Conservation (phyloP, 2,329 filamentous ascomycete genomes). For the Mycogone perniciosa region DNA sequence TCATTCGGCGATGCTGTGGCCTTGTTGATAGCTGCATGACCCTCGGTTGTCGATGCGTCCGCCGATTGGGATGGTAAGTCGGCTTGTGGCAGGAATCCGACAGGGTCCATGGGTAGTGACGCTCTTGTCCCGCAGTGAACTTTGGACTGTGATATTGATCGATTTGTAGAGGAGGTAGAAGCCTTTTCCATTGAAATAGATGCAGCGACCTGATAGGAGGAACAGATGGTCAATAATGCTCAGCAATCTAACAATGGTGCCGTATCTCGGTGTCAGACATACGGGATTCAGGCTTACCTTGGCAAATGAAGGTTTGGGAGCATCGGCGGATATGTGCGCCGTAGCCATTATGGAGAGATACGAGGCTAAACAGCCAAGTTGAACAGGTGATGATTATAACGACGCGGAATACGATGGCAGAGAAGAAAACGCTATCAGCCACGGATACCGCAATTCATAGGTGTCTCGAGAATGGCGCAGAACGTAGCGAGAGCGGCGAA, state of each 20-base stretch:
- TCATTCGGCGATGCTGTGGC: conserved; percentile 25
- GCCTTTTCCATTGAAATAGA: conserved; percentile 29
- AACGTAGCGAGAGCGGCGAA: conserved; percentile 4
- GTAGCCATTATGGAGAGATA: conserved; percentile 38
- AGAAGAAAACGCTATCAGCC: conserved; percentile 6
- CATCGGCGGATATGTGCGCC: conserved; percentile 39
- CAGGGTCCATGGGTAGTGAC: neutral
- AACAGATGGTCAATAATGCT: conserved; percentile 2
- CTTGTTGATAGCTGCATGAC: conserved; percentile 20
- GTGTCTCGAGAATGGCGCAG: conserved; percentile 3
- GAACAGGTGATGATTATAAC: conserved; percentile 6
- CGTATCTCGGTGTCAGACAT: neutral
- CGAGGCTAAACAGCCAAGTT: conserved; percentile 19
- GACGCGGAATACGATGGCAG: conserved; percentile 15
- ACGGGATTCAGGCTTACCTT: conserved; percentile 48
- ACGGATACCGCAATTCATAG: conserved; percentile 3
- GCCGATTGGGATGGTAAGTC: conserved; percentile 17
- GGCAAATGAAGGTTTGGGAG: conserved; percentile 64
- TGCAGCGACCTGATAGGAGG: conserved; percentile 40
- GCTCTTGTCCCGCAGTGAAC: conserved; percentile 19
- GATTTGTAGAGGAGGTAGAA: conserved; percentile 2
- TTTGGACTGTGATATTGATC: conserved; percentile 6
- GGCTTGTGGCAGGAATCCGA: conserved; percentile 10
- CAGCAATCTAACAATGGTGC: conserved; percentile 8
- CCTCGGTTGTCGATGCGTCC: conserved; percentile 12